Conservation (phyloP, 805 yeast genomes). For the Yamadazyma paraphyllophila region DNA sequence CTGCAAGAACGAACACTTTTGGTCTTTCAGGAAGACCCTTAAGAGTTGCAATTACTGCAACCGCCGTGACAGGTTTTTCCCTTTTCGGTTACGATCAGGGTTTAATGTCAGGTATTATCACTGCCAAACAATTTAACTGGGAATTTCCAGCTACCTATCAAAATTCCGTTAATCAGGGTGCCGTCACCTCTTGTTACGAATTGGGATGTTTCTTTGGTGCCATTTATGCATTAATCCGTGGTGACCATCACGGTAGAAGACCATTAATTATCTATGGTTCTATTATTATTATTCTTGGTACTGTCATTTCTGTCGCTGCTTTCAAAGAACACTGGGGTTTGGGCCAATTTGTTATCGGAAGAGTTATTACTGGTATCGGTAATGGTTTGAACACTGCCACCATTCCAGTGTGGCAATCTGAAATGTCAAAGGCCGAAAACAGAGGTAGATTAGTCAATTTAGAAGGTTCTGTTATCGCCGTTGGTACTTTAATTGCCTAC, state of each 20-base stretch:
- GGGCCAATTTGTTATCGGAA: constrained; percentile 68
- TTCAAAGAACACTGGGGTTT: constrained; percentile 46
- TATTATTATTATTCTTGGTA: constrained; percentile 39
- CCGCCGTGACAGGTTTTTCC: constrained; percentile 31
- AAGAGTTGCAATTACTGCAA: constrained; percentile 25
- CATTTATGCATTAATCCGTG: constrained; percentile 35
- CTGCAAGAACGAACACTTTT: constrained; percentile 47
- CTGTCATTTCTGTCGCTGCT: constrained; percentile 37
- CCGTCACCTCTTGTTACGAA: constrained; percentile 65
- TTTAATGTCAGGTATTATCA: constrained; percentile 43
- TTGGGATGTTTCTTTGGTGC: constrained; percentile 55
- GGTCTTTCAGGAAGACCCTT: constrained; percentile 56
- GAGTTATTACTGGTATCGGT: constrained; percentile 49
- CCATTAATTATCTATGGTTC: constrained; percentile 38
- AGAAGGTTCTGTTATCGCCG: constrained; percentile 58
- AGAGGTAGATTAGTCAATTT: constrained; percentile 40
- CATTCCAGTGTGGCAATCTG: constrained; percentile 48
- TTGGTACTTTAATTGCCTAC: constrained; percentile 67
- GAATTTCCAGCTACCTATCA: constrained; percentile 39
- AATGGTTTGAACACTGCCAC: constrained; percentile 43
- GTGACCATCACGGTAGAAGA: constrained; percentile 44
- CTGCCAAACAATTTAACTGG: constrained; percentile 34
- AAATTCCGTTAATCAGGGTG: constrained; percentile 58
- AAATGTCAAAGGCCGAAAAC: constrained; percentile 43
- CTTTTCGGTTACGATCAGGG: constrained; percentile 41